phyloP scores from a whole-genome alignment of 306 rosid genomes.

The Vigna trinervia region DNA sequence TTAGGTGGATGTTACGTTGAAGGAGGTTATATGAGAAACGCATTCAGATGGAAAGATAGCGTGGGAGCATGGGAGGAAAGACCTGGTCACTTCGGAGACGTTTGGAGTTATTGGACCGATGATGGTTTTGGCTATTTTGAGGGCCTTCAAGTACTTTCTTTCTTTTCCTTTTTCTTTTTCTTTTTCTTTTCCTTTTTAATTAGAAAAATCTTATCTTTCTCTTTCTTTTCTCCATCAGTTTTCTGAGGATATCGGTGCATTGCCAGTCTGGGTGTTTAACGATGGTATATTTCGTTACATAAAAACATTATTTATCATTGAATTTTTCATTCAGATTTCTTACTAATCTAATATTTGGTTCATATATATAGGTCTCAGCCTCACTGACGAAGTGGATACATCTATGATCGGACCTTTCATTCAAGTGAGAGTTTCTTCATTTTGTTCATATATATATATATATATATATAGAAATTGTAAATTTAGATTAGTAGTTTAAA shows the following conservation, averaged over 20 bases:
- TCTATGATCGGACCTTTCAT: slow-evolving; percentile 69
- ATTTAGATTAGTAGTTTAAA: background rate
- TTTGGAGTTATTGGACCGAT: background rate
- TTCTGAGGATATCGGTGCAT: slow-evolving; percentile 72
- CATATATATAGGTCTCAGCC: background rate
- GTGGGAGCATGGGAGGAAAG: background rate
- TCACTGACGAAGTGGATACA: slow-evolving; percentile 27
- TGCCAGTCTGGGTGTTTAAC: slow-evolving; percentile 85
- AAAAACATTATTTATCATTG: no score
- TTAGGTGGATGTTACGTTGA: background rate
- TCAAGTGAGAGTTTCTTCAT: background rate
- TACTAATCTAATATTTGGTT: background rate
- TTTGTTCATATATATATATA: background rate
- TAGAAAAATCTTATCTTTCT: background rate
- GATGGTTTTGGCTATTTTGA: background rate
- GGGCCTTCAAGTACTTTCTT: background rate
- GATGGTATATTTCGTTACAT: slow-evolving; percentile 47
- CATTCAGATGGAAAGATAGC: background rate
- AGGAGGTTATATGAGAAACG: background rate
- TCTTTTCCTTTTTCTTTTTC: background rate
- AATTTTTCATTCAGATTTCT: background rate
- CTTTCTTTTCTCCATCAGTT: slow-evolving; percentile 53
- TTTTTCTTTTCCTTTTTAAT: background rate
- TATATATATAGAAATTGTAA: no score
- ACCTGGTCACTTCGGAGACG: background rate